These are phyloP conservation scores for Leccinum uliginosum DNA, from an alignment of 768 basidiomycete genomes.

Conservation along the genomic window DNA sequence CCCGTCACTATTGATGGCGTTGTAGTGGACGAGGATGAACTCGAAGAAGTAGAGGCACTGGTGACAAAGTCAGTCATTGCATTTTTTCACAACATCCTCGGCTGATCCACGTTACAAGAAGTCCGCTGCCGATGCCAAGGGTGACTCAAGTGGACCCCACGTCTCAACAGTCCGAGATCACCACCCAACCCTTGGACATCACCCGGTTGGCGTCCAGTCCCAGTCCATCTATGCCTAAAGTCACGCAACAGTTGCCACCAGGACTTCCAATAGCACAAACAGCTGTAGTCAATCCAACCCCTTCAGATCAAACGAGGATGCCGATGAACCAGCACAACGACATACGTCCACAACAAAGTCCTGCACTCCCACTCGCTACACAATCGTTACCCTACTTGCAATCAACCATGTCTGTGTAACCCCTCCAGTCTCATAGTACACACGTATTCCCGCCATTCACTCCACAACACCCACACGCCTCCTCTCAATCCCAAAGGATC, in stretches of 20 bases:
- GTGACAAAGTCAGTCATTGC: constrained; percentile 41
- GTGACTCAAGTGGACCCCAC: constrained; percentile 43
- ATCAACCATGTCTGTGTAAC: constrained; percentile 7
- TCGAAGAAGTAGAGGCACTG: constrained; percentile 35
- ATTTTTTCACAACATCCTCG: constrained; percentile 6
- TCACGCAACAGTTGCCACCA: background rate
- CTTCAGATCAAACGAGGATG: constrained; percentile 2
- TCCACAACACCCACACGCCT: constrained; percentile 16
- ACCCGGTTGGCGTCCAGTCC: background rate
- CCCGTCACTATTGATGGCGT: constrained; percentile 32
- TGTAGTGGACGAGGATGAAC: constrained; percentile 34
- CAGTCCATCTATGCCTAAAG: background rate
- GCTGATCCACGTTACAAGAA: constrained; percentile 38
- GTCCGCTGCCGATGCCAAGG: constrained; percentile 58
- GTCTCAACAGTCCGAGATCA: constrained; percentile 7
- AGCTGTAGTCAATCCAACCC: background rate
- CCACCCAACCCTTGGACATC: background rate
- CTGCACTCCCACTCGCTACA: constrained; percentile 2
- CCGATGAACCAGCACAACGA: background rate
- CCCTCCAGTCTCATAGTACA: constrained; percentile 18
- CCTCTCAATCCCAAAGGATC: constrained; percentile 17
- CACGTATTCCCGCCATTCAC: constrained; percentile 10
- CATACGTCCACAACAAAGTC: background rate
- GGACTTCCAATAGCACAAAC: background rate
- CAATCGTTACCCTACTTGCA: constrained; percentile 12